Evolutionary conservation across 148 eudicot species (phyloP).

Genomic region (Nyssa sinensis): DNA sequence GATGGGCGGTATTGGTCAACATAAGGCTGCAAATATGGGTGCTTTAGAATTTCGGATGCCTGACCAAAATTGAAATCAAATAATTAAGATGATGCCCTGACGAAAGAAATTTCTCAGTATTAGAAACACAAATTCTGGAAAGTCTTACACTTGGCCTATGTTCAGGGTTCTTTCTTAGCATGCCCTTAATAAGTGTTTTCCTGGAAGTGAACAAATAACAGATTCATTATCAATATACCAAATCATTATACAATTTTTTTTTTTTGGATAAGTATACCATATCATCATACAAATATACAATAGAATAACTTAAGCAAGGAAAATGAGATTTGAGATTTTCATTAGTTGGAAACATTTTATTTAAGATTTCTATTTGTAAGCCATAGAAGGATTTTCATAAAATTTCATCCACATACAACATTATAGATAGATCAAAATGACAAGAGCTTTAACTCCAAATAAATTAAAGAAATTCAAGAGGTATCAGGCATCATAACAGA

Average conservation of each 20-base stretch:
- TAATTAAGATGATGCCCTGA: background rate
- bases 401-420: background rate
- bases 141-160: conserved; percentile 74
- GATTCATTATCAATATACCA: conserved; percentile 85
- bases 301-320: background rate
- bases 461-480: background rate
- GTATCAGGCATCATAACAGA: background rate
- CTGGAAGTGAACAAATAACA: conserved; percentile 55
- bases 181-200: conserved; percentile 76
- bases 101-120: background rate
- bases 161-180: conserved; percentile 92
- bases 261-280: no score
- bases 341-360: background rate
- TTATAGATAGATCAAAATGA: background rate
- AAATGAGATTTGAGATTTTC: background rate
- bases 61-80: conserved; percentile 31
- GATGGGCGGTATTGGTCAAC: conserved; percentile 66
- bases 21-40: conserved; percentile 89
- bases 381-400: background rate
- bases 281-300: conserved; percentile 19
- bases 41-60: conserved; percentile 93
- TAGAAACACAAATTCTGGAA: background rate
- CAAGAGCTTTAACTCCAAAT: background rate
- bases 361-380: background rate
- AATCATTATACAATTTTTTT: conserved; percentile 33